A percentile compares a stretch with the other conserved stretches of the same genome.
Evolutionary conservation across 2,329 filamentous ascomycete genomes (phyloP).

Genomic region (Davidsoniella virescens): DNA sequence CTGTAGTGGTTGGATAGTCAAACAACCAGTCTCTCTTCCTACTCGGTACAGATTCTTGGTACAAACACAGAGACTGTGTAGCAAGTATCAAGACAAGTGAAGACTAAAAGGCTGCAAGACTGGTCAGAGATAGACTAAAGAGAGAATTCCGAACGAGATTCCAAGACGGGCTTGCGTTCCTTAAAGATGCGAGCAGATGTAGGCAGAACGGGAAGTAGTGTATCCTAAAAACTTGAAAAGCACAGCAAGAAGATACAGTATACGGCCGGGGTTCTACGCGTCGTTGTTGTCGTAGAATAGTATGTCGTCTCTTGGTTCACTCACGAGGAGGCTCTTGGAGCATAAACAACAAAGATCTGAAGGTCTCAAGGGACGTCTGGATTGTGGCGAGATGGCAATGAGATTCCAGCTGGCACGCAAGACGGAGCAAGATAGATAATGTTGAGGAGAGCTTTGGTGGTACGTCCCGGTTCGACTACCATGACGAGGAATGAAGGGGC

Average conservation of each 20-base stretch:
- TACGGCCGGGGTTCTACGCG: too few relatives aligned
- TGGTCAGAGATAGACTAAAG: not conserved
- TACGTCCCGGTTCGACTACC: not conserved
- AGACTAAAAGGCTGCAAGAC: not conserved
- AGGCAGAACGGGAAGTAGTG: slow-evolving; percentile 6
- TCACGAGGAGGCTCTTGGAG: not conserved
- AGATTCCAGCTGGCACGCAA: slow-evolving; percentile 9
- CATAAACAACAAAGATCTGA: not conserved
- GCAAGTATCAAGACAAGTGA: slow-evolving; percentile 4
- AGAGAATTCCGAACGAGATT: slow-evolving; percentile 12
- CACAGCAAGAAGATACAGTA: too few relatives aligned
- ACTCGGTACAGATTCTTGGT: too few relatives aligned
- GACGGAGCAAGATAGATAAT: not conserved
- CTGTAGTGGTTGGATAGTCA: too few relatives aligned
- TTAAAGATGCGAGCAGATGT: slow-evolving; percentile 11
- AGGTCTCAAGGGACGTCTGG: slow-evolving; percentile 6
- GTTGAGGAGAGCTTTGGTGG: not conserved
- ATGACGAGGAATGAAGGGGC: slow-evolving; percentile 13
- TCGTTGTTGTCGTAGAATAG: not conserved
- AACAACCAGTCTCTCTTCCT: too few relatives aligned
- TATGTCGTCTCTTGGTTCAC: not conserved
- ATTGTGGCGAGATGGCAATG: slow-evolving; percentile 12
- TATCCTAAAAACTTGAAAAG: not conserved
- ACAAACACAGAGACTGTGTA: not conserved
- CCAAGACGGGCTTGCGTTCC: slow-evolving; percentile 12